Percentiles rank a stretch among this genome's conserved stretches.
These are phyloP conservation scores for Paecilomyces variotii DNA, from an alignment of 2,329 filamentous ascomycete species.

Conservation along the genomic window DNA sequence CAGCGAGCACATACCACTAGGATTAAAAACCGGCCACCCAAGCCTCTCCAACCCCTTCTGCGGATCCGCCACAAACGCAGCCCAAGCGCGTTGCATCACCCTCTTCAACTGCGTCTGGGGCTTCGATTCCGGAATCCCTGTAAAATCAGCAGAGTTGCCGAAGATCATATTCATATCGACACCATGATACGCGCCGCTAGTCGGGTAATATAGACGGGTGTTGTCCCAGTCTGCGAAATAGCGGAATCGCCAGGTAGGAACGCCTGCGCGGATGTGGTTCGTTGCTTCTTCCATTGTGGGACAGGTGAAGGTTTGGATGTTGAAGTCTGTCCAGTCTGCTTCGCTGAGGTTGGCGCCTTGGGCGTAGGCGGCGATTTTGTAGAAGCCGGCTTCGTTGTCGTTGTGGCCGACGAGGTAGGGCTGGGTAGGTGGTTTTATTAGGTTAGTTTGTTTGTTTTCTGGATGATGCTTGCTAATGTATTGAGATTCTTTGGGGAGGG, in stretches of 20 bases:
- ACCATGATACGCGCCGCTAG: conserved; percentile 44
- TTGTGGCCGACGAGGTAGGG: conserved; percentile 39
- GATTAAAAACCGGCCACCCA: conserved; percentile 31
- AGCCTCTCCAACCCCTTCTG: conserved; percentile 23
- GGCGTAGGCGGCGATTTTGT: conserved; percentile 37
- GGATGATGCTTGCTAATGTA: background rate
- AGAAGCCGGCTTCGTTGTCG: conserved; percentile 42
- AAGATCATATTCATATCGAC: conserved; percentile 43
- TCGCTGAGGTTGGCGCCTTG: conserved; percentile 32
- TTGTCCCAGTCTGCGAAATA: conserved; percentile 46
- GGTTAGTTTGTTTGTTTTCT: background rate
- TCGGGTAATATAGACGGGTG: conserved; percentile 34
- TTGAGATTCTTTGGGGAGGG: background rate
- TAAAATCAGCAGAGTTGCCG: conserved; percentile 33
- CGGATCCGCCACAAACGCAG: conserved; percentile 33
- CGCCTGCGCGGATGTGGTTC: conserved; percentile 24
- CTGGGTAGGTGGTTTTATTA: background rate
- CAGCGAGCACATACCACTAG: conserved; percentile 1
- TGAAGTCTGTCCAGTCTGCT: conserved; percentile 31
- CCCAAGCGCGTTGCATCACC: conserved; percentile 37
- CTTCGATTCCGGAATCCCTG: conserved; percentile 24
- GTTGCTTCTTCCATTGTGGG: conserved; percentile 34
- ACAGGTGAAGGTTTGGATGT: conserved; percentile 42
- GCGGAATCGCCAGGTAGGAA: conserved; percentile 40
- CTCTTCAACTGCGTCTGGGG: conserved; percentile 25